Base-by-base conservation (phyloP, 1,139 yeast genomes). In the Nakaseomyces nivariensis region DNA sequence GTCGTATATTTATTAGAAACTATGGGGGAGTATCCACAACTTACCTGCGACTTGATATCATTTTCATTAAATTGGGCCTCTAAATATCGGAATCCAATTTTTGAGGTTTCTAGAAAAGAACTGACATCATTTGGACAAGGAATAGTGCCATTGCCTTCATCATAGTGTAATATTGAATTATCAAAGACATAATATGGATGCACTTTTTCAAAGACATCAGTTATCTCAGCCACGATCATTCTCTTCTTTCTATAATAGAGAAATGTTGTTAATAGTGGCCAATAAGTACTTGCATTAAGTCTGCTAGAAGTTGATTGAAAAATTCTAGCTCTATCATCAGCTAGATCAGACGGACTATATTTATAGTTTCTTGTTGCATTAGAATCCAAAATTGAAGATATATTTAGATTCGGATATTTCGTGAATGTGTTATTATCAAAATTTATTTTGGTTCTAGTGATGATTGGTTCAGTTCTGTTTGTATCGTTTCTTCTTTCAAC, bases 21-120 rank as follows among this genome's bases (percentile, higher is more conserved):
- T 1, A 86, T 71, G 0, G 92, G 85, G 0, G 82, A 71, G 49
- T 69, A 74, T 0, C 95, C 95, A 59, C 83, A 75, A 25, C 66
- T 56, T 1, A 81, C 62, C 44, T 71, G 71, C 1, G 67, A 58
- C 31, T 61, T 58, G 37, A 79, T 67, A 69, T 60, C 5, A 51
- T 51, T 40, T 60, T 62, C 6, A 68, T 66, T 59, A 72, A 78
- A 24, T 67, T 68, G 47, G 1, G 61, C 3, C 50, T 49, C 8
- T 50, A 61, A 5, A 52, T 70, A 73, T 44, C 77, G 61, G 69
- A 80, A 78, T 43, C 61, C 48, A 24, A 54, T 22, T 1, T 47
- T 7, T 1, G 61, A 49, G 11, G 50, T 43, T 25, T 49, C 48
- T 24, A 40, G 48, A 13, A 58, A 48, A 13, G 56, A 59, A 1